Conservation (phyloP, 305 asterid genomes). For the Withania somnifera region DNA sequence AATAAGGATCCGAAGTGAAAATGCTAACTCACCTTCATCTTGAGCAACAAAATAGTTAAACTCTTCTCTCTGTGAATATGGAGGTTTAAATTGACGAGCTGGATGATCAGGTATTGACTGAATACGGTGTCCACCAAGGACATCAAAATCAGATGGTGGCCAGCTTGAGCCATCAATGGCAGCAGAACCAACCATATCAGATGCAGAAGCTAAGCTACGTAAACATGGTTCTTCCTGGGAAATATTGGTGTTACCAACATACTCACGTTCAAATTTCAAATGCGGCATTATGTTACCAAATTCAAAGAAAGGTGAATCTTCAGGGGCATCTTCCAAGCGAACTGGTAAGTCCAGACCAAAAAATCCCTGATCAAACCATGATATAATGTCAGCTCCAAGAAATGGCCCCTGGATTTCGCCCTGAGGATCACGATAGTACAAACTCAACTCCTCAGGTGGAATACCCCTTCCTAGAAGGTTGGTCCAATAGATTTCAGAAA, state of each 20-base stretch:
- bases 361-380: constrained; percentile 98
- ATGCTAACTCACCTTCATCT: constrained; percentile 57
- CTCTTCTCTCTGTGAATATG: constrained; percentile 39
- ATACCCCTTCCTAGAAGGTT: constrained; percentile 38
- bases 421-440: constrained; percentile 88
- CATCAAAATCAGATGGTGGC: constrained; percentile 50
- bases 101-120: constrained; percentile 37
- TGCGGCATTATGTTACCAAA: constrained; percentile 93
- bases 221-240: constrained; percentile 33
- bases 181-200: constrained; percentile 35
- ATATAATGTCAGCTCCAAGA: constrained; percentile 87
- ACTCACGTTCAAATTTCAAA: constrained; percentile 39
- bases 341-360: constrained; percentile 91
- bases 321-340: constrained; percentile 82
- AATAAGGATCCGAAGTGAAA: constrained; percentile 3
- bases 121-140: constrained; percentile 29
- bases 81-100: constrained; percentile 33
- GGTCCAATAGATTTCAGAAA: constrained; percentile 33
- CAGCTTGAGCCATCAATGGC: constrained; percentile 37
- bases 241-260: constrained; percentile 25
- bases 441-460: constrained; percentile 77
- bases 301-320: constrained; percentile 56
- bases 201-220: constrained; percentile 21
- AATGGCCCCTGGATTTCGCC: constrained; percentile 97
- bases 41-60: constrained; percentile 36